A percentile compares a stretch with the other conserved stretches of the same genome.
These are phyloP conservation scores for Aspergillus campestris DNA, from an alignment of 495 filamentous ascomycete species.

Conservation along the genomic window DNA sequence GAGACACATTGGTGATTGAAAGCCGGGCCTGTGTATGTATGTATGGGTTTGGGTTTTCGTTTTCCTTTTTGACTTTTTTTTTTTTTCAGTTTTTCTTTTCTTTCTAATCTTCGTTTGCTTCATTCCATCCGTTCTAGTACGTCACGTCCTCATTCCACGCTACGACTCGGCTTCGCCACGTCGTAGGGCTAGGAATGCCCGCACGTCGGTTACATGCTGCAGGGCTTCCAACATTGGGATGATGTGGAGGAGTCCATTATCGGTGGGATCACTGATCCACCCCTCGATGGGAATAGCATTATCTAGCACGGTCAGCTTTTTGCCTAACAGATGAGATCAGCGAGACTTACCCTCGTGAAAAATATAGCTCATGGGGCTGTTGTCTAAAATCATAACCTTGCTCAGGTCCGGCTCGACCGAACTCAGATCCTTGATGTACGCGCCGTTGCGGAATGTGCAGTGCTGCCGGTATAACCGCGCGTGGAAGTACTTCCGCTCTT, in stretches of 20 bases:
- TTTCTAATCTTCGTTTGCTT: no score
- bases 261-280: constrained; percentile 40
- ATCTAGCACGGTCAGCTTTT: constrained; percentile 8
- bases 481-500: constrained; percentile 91
- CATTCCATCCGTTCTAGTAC: no score
- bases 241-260: constrained; percentile 87
- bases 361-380: constrained; percentile 95
- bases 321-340: neutral
- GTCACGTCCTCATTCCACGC: constrained; percentile 2
- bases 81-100: neutral
- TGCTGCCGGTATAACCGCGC: constrained; percentile 91
- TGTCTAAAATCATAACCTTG: constrained; percentile 97
- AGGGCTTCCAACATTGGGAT: constrained; percentile 90
- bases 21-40: no score
- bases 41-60: constrained; percentile 8
- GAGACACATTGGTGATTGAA: no score
- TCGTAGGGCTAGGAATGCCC: constrained; percentile 77
- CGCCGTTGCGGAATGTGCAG: constrained; percentile 88
- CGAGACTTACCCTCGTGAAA: constrained; percentile 79
- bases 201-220: constrained; percentile 92
- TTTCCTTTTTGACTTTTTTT: constrained; percentile 1
- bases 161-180: constrained; percentile 63
- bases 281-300: constrained; percentile 30
- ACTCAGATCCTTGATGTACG: constrained; percentile 96
- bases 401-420: constrained; percentile 93